Percentiles rank a stretch among this genome's conserved stretches.
Conservation (phyloP, 164 flowering plant species). For the Vitis rupestris region DNA sequence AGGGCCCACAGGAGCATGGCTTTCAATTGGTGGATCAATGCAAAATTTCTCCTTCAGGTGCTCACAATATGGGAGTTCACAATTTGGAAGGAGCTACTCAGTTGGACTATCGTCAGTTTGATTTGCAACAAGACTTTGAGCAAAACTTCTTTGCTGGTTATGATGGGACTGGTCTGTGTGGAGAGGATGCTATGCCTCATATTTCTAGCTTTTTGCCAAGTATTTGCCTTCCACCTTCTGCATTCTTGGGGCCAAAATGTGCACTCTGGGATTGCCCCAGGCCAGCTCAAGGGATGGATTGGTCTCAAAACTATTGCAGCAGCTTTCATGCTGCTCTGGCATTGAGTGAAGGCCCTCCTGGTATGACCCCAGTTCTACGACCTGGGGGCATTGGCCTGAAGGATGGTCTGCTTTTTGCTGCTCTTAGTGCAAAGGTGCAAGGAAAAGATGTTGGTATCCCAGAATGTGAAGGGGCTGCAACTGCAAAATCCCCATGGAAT, state of each 20-base stretch:
- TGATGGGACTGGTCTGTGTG: conserved; percentile 32
- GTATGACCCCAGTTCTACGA: conserved; percentile 88
- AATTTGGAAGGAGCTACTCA: conserved; percentile 37
- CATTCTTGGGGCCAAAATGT: conserved; percentile 96
- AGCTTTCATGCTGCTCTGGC: conserved; percentile 79
- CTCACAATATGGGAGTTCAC: conserved; percentile 32
- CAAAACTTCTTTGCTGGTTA: conserved; percentile 40
- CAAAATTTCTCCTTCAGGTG: conserved; percentile 43
- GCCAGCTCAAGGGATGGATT: conserved; percentile 82
- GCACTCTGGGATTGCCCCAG: conserved; percentile 99
- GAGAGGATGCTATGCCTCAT: conserved; percentile 46
- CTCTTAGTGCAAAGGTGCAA: conserved; percentile 79
- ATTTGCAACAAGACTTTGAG: conserved; percentile 60
- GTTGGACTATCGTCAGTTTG: conserved; percentile 58
- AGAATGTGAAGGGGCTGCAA: conserved; percentile 99
- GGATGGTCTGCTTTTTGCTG: conserved; percentile 90
- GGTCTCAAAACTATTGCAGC: conserved; percentile 91
- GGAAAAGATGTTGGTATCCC: conserved; percentile 97
- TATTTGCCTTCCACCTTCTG: conserved; percentile 83
- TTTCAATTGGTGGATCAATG: conserved; percentile 52
- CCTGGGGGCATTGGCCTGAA: conserved; percentile 98
- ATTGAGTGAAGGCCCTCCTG: conserved; percentile 88
- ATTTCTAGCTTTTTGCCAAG: conserved; percentile 48
- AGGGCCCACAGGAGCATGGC: conserved; percentile 43
- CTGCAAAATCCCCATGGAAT: conserved; percentile 98